Evolutionary conservation across 768 basidiomycete species (phyloP).

Genomic region (Suillus subalutaceus): DNA sequence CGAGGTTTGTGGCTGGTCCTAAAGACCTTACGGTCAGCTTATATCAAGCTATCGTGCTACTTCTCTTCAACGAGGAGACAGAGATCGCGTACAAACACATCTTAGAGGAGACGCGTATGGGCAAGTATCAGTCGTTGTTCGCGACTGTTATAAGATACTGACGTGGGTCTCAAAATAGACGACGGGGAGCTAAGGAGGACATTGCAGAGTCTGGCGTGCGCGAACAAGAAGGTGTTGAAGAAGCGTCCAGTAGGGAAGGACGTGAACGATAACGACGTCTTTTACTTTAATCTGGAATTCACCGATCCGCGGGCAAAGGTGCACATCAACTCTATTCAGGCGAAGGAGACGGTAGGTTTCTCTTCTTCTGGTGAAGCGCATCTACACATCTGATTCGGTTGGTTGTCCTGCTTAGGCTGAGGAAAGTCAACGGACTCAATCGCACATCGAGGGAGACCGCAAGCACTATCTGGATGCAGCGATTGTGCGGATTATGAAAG

Average conservation of each 20-base stretch:
- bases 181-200: constrained; percentile 76
- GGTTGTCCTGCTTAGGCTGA: constrained; percentile 58
- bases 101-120: constrained; percentile 65
- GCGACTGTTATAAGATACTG: constrained; percentile 5
- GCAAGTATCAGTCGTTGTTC: constrained; percentile 44
- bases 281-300: constrained; percentile 83
- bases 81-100: constrained; percentile 72
- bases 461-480: constrained; percentile 89
- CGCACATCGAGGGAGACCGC: constrained; percentile 85
- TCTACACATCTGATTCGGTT: background rate
- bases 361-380: background rate
- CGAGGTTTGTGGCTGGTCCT: constrained; percentile 61
- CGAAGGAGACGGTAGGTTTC: constrained; percentile 79
- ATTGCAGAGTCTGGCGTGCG: constrained; percentile 90
- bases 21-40: constrained; percentile 93
- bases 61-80: constrained; percentile 78
- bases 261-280: constrained; percentile 78
- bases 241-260: constrained; percentile 82
- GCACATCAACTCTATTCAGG: constrained; percentile 95
- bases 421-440: constrained; percentile 82
- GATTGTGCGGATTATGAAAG: constrained; percentile 97
- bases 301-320: constrained; percentile 77
- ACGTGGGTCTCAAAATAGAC: constrained; percentile 44
- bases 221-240: constrained; percentile 83
- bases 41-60: constrained; percentile 84